These are phyloP conservation scores for Dioscorea alata DNA, from an alignment of 106 monocot species.

Conservation along the genomic window DNA sequence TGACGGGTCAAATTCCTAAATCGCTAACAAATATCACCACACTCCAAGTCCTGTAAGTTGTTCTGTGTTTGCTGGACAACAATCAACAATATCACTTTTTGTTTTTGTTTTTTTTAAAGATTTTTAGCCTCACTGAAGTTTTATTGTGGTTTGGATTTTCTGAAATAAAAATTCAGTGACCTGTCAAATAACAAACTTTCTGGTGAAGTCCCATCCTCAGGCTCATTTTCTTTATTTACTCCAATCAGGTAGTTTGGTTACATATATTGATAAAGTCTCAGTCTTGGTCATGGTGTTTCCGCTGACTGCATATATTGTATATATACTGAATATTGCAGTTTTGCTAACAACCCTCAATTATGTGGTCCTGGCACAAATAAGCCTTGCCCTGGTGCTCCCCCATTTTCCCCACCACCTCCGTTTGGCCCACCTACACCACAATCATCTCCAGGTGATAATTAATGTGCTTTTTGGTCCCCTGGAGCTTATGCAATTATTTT, in stretches of 20 bases:
- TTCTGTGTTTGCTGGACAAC: background rate
- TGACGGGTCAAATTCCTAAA: constrained; percentile 53
- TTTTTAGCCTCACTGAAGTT: background rate
- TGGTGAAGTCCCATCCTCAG: constrained; percentile 70
- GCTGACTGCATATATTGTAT: background rate
- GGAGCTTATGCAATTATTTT: background rate
- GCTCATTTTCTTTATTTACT: constrained; percentile 56
- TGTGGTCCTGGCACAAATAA: constrained; percentile 65
- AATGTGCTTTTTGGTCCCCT: background rate
- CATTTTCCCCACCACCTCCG: constrained; percentile 59
- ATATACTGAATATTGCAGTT: constrained; percentile 27
- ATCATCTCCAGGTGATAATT: constrained; percentile 24
- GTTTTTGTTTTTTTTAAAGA: no score
- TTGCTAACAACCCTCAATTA: constrained; percentile 63
- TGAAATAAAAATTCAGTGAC: constrained; percentile 35
- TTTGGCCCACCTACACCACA: constrained; percentile 42
- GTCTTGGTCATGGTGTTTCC: background rate
- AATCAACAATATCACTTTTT: background rate
- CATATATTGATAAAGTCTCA: background rate
- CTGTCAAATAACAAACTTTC: constrained; percentile 72
- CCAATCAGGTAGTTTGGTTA: constrained; percentile 26
- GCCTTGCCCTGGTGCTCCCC: constrained; percentile 58
- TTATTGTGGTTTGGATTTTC: background rate
- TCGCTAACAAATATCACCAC: constrained; percentile 55
- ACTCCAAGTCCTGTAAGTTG: constrained; percentile 78